phyloP scores from a whole-genome alignment of 192 early-diverging fungal genomes.

The Umbelopsis ramanniana region DNA sequence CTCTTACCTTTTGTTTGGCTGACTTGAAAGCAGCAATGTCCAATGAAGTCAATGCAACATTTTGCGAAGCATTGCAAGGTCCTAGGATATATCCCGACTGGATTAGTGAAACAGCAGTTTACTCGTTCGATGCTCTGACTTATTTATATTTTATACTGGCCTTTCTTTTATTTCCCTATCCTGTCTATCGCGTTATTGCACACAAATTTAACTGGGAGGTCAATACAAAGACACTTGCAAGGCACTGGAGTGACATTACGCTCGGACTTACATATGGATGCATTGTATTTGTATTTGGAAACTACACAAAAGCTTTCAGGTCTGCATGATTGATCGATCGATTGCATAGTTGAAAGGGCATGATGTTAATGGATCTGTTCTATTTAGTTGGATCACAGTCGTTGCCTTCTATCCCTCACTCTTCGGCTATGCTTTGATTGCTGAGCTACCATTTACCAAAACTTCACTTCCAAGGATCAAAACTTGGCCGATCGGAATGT shows the following conservation, averaged over 20 bases:
- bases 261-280: constrained; percentile 61
- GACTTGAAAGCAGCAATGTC: neutral
- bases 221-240: constrained; percentile 61
- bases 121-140: constrained; percentile 52
- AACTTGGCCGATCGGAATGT: constrained; percentile 68
- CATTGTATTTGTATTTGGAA: constrained; percentile 77
- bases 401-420: constrained; percentile 49
- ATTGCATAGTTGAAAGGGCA: neutral
- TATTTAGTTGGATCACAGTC: constrained; percentile 41
- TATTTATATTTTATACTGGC: constrained; percentile 60
- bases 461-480: constrained; percentile 66
- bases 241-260: constrained; percentile 70
- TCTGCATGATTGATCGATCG: neutral
- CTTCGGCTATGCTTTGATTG: constrained; percentile 59
- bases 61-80: neutral
- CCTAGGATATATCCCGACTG: neutral
- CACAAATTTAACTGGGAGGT: constrained; percentile 69
- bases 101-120: constrained; percentile 36
- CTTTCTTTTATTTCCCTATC: constrained; percentile 57
- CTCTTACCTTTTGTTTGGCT: no score
- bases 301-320: constrained; percentile 56
- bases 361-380: neutral
- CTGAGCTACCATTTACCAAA: constrained; percentile 70
- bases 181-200: constrained; percentile 59
- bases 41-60: neutral